A percentile compares a stretch with the other conserved stretches of the same genome.
Evolutionary conservation across 441 rosid species (phyloP).

Genomic region (Erodium chrysanthum): DNA sequence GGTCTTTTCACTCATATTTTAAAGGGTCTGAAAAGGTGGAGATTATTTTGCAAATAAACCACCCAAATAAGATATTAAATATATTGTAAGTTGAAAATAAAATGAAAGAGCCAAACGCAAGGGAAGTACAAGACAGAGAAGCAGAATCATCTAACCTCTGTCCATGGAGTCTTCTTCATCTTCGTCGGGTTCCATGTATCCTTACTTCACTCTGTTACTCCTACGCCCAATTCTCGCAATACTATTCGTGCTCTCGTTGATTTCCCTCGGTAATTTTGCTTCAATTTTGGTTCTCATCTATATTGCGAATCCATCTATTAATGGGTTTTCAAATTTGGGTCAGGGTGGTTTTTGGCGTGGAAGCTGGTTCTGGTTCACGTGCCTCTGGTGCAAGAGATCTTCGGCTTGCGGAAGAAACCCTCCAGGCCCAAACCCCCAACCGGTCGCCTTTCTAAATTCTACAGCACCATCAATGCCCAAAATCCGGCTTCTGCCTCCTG

Average conservation of each 20-base stretch:
- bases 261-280: conserved; percentile 35
- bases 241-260: conserved; percentile 45
- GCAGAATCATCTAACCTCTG: neutral
- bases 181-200: neutral
- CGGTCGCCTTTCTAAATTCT: conserved; percentile 42
- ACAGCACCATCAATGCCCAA: conserved; percentile 28
- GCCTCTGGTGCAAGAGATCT: conserved; percentile 71
- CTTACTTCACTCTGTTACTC: conserved; percentile 28
- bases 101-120: no score
- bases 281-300: neutral
- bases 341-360: conserved; percentile 83
- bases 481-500: conserved; percentile 18
- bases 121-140: no score
- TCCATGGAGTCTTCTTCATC: neutral
- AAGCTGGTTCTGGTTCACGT: conserved; percentile 72
- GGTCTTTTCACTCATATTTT: no score
- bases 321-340: neutral
- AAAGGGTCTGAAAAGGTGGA: no score
- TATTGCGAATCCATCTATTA: no score
- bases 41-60: no score
- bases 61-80: no score
- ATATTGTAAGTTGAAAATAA: no score
- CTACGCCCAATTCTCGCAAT: conserved; percentile 55
- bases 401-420: conserved; percentile 49
- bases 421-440: conserved; percentile 36